A percentile compares a stretch with the other conserved stretches of the same genome.
Evolutionary conservation across 179 eudicot genomes (phyloP).

Genomic region (Drosera spatulata): DNA sequence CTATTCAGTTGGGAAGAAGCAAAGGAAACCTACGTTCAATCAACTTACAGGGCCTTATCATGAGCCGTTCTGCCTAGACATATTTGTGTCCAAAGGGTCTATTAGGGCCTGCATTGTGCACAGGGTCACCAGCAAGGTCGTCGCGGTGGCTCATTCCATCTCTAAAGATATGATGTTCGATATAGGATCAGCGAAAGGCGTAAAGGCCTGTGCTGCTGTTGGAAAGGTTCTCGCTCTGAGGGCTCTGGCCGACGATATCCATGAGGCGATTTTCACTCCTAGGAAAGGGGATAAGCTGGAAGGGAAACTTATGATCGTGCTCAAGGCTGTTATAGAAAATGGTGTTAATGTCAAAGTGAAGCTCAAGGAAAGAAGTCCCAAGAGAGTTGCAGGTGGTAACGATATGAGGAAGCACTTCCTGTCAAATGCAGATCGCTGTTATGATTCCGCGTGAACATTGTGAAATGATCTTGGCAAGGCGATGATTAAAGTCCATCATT

Average conservation of each 20-base stretch:
- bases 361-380: constrained; percentile 54
- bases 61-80: constrained; percentile 90
- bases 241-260: constrained; percentile 90
- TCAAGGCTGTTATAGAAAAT: constrained; percentile 49
- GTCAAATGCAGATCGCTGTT: too few relatives aligned
- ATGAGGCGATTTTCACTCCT: constrained; percentile 72
- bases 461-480: too few relatives aligned
- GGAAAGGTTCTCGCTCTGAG: constrained; percentile 71
- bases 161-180: constrained; percentile 87
- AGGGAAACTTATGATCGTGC: constrained; percentile 68
- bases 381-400: constrained; percentile 14
- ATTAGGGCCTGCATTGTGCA: constrained; percentile 87
- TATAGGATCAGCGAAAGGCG: constrained; percentile 55
- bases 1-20: constrained; percentile 28
- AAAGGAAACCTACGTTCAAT: constrained; percentile 62
- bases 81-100: constrained; percentile 65
- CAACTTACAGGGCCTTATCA: constrained; percentile 85
- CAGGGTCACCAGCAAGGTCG: constrained; percentile 86
- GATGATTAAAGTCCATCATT: too few relatives aligned
- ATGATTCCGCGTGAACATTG: too few relatives aligned
- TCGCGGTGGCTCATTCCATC: constrained; percentile 86
- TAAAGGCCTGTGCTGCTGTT: constrained; percentile 54
- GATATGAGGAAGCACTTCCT: too few relatives aligned
- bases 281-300: constrained; percentile 78
- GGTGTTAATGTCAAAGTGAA: constrained; percentile 65